These are phyloP conservation scores for Marasmius oreades DNA, from an alignment of 1,284 basidiomycete genomes.

Conservation along the genomic window DNA sequence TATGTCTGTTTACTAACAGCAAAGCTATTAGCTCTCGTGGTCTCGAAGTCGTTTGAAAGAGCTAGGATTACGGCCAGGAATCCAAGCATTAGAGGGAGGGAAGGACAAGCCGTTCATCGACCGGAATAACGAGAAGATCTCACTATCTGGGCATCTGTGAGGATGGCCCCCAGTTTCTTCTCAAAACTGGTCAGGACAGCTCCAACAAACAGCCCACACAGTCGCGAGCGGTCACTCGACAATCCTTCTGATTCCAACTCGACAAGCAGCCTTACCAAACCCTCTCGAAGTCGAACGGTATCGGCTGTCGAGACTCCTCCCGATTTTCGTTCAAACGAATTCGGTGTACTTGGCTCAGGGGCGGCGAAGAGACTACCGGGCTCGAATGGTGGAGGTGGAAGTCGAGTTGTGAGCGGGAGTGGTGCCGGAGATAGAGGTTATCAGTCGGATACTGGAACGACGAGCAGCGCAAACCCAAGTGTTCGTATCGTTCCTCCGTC, in stretches of 20 bases:
- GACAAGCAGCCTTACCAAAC: background rate
- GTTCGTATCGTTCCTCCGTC: background rate
- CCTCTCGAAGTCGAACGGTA: background rate
- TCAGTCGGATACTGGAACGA: background rate
- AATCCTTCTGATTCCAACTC: background rate
- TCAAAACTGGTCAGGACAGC: background rate
- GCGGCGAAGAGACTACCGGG: background rate
- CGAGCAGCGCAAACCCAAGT: slow-evolving; percentile 1
- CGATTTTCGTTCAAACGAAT: background rate
- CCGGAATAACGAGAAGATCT: background rate
- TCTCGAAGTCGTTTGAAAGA: too few relatives aligned
- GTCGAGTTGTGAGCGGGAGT: background rate
- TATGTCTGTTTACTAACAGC: too few relatives aligned
- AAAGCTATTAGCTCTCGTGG: too few relatives aligned
- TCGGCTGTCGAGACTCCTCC: background rate
- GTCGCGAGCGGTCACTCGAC: background rate
- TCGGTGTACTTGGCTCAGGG: background rate
- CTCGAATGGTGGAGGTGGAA: background rate
- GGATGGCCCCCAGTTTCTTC: background rate
- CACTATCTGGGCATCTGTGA: background rate
- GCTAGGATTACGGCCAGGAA: too few relatives aligned
- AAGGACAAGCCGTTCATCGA: background rate
- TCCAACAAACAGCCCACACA: background rate
- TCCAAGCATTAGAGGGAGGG: too few relatives aligned
- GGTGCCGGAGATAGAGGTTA: background rate